Evolutionary conservation across 2,329 filamentous ascomycete genomes (phyloP).

Genomic region (Grosmannia huntii): DNA sequence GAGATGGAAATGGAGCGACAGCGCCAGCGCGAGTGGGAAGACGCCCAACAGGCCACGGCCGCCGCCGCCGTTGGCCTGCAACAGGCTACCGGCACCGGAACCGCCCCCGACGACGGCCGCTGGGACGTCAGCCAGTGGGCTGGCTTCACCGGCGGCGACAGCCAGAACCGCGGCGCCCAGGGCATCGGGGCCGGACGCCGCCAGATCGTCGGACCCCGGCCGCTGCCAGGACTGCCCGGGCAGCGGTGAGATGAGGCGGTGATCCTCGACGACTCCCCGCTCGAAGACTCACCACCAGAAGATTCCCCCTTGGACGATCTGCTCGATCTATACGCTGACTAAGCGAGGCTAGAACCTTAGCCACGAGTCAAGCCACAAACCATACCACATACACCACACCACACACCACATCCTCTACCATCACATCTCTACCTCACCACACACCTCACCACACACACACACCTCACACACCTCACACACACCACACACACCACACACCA

Average conservation of each 20-base stretch:
- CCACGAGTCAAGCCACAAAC: too few species aligned
- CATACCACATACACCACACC: too few species aligned
- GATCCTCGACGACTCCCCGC: too few species aligned
- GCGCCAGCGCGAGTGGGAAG: slow-evolving; percentile 69
- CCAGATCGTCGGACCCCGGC: slow-evolving; percentile 69
- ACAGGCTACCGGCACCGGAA: slow-evolving; percentile 14
- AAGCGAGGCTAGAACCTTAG: too few species aligned
- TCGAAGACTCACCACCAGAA: too few species aligned
- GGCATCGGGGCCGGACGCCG: slow-evolving; percentile 59
- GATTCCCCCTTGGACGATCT: too few species aligned
- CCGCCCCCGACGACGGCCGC: slow-evolving; percentile 34
- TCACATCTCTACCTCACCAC: too few species aligned
- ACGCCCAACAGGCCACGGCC: slow-evolving; percentile 53
- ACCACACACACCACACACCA: too few species aligned
- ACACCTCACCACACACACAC: too few species aligned
- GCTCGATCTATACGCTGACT: too few species aligned
- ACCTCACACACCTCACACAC: too few species aligned
- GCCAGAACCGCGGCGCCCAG: slow-evolving; percentile 52
- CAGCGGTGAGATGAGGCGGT: slow-evolving; percentile 5
- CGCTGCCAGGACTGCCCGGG: slow-evolving; percentile 46
- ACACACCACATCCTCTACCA: too few species aligned
- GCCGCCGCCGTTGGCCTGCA: slow-evolving; percentile 41
- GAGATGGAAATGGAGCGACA: slow-evolving; percentile 73
- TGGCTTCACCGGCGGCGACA: slow-evolving; percentile 64
- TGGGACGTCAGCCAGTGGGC: slow-evolving; percentile 70